A percentile compares a stretch with the other conserved stretches of the same genome.
These are phyloP conservation scores for Trichoderma atrobrunneum DNA, from an alignment of 2,329 filamentous ascomycete species.

Conservation along the genomic window DNA sequence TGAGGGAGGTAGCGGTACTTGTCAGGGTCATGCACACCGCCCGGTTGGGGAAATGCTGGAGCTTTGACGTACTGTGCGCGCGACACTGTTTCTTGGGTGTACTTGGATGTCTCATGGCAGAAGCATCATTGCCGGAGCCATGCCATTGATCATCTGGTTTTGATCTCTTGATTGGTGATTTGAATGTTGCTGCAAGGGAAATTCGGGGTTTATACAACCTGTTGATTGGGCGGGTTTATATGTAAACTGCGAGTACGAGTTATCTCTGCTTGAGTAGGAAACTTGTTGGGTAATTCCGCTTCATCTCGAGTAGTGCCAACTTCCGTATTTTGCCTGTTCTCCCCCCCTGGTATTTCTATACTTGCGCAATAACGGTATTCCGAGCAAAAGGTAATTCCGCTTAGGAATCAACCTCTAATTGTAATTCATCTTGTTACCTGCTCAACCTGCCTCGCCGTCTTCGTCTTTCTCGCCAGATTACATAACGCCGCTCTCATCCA, in stretches of 20 bases:
- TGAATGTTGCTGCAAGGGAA: background rate
- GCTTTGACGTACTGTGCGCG: background rate
- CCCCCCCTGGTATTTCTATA: background rate
- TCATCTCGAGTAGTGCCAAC: background rate
- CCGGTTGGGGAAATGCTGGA: background rate
- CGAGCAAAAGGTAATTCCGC: background rate
- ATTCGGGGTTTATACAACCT: background rate
- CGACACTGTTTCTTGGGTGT: background rate
- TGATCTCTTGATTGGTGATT: background rate
- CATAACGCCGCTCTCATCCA: conserved; percentile 2
- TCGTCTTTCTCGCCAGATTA: background rate
- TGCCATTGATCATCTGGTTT: background rate
- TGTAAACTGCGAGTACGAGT: background rate
- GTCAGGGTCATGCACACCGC: conserved; percentile 13
- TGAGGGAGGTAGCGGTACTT: conserved; percentile 15
- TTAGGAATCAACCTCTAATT: background rate
- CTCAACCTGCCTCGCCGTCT: background rate
- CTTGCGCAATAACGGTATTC: background rate
- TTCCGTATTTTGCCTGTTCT: background rate
- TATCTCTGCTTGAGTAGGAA: background rate
- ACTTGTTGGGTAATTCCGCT: conserved; percentile 1
- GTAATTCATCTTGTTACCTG: background rate
- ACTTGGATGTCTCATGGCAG: background rate
- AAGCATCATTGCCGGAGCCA: background rate
- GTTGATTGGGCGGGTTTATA: background rate